Conservation (phyloP, 352 stramenopile species). For the Phytophthora megakarya region DNA sequence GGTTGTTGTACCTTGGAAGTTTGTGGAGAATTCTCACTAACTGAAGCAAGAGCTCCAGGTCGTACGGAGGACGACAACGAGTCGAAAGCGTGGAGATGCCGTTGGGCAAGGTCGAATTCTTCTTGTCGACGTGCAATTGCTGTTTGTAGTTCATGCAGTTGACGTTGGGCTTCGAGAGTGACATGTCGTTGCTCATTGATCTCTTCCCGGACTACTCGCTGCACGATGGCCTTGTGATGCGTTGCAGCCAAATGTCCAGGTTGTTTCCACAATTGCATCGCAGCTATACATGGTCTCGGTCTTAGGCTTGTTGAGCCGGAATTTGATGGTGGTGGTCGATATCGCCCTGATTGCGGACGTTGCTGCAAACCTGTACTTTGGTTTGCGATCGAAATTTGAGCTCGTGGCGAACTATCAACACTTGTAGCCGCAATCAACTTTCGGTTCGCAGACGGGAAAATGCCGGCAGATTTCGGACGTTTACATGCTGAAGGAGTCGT, state of each 20-base stretch:
- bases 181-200: slow-evolving; percentile 57
- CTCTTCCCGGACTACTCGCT: slow-evolving; percentile 59
- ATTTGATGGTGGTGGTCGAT: slow-evolving; percentile 8
- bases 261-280: slow-evolving; percentile 31
- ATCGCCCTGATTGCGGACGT: slow-evolving; percentile 24
- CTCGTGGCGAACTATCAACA: background rate
- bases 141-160: slow-evolving; percentile 50
- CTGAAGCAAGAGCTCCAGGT: slow-evolving; percentile 6
- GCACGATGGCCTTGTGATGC: slow-evolving; percentile 30
- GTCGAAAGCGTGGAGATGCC: slow-evolving; percentile 43
- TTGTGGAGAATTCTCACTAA: background rate
- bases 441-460: slow-evolving; percentile 32
- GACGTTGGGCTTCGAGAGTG: slow-evolving; percentile 46
- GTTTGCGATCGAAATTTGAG: background rate
- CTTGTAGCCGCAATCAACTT: slow-evolving; percentile 25
- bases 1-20: slow-evolving; percentile 11
- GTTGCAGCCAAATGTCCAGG: slow-evolving; percentile 9
- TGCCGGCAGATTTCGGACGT: slow-evolving; percentile 32
- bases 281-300: slow-evolving; percentile 16
- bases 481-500: slow-evolving; percentile 6
- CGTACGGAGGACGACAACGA: slow-evolving; percentile 5
- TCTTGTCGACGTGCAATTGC: slow-evolving; percentile 37
- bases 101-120: slow-evolving; percentile 44
- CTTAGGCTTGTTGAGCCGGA: slow-evolving; percentile 14
- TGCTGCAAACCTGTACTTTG: slow-evolving; percentile 6